Evolutionary conservation across 192 early-diverging fungal species (phyloP), one percentile per base, ranked within the genome.

Genomic region (Umbelopsis vinacea): DNA sequence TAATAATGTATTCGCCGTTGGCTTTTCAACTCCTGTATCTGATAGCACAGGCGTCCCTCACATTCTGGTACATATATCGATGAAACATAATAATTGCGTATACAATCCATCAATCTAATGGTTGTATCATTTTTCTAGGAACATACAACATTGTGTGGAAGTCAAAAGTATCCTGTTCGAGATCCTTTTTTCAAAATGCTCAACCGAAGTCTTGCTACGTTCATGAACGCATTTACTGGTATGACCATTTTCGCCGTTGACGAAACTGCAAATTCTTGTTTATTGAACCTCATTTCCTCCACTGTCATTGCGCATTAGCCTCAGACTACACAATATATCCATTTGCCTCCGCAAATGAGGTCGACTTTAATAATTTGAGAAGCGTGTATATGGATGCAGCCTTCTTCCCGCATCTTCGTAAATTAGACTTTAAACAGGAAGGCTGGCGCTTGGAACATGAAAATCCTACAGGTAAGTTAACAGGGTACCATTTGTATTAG

Each of bases 151-250:
- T 85, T 98, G 45, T 98, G 96, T 69, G 96, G 96, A 9, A 94
- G 92, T 66, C 73, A 87, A 63, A 82, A 83, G 66, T 98, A 91
- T 71, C 96, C 96, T n/a, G 93, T 98, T 26, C 84, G 96, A 15
- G 96, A 98, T 76, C 96, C 96, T n/a, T 98, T 98, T 72, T 97
- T 98, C 84, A 98, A 98, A 79, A 98, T 98, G 96, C 82, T 96
- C 37, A 97, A 96, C 71, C 88, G 96, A 21, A 93, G 91, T 66
- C 90, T 98, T 85, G 89, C 96, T 15, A 98, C 95, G 19, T 98
- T 95, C 76, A 98, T 98, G 96, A 98, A 98, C 63, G 96, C 96
- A 0, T 90, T 93, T 84, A 98, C 96, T 15, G 93, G 90, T 85
- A 82, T 52, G 21, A 15, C 17, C 47, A 67, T 22, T 33, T 29